These are phyloP conservation scores for Oryza nivara DNA, from an alignment of 176 grass and related monocot genomes.

Conservation along the genomic window DNA sequence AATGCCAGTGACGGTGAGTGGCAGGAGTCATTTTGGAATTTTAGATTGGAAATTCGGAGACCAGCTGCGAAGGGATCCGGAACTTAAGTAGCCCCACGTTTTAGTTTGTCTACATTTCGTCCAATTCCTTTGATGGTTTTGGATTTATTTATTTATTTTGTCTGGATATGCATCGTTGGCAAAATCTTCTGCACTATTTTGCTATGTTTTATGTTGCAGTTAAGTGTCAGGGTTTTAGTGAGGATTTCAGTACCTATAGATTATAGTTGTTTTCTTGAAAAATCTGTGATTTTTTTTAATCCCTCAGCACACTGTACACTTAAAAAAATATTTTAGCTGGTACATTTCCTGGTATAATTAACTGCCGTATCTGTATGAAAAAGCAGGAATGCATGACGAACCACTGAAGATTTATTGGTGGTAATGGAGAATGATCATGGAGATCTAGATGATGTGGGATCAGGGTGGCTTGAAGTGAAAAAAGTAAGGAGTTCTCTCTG, in stretches of 20 bases:
- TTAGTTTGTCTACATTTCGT: not conserved
- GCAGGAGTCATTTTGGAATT: not conserved
- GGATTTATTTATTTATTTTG: not conserved
- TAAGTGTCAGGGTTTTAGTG: constrained; percentile 10
- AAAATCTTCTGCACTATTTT: not conserved
- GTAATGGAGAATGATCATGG: constrained; percentile 64
- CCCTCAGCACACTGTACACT: not conserved
- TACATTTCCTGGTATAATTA: not conserved
- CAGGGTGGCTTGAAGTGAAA: constrained; percentile 96
- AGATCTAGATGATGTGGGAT: constrained; percentile 73
- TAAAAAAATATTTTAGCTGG: not conserved
- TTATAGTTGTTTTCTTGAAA: not conserved
- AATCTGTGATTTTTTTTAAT: not conserved
- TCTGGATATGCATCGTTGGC: not conserved
- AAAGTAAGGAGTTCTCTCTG: constrained; percentile 49
- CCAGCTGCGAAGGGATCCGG: not conserved
- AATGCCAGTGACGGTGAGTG: not conserved
- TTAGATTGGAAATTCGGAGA: not conserved
- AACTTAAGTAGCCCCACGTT: not conserved
- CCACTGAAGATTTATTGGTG: not conserved
- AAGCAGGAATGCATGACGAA: constrained; percentile 30
- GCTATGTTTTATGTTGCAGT: not conserved
- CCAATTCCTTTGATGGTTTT: not conserved
- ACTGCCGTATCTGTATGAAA: not conserved
- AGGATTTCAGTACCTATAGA: not conserved